Conservation (phyloP, 176 grass and related monocot genomes). For the Hyparrhenia diplandra region DNA sequence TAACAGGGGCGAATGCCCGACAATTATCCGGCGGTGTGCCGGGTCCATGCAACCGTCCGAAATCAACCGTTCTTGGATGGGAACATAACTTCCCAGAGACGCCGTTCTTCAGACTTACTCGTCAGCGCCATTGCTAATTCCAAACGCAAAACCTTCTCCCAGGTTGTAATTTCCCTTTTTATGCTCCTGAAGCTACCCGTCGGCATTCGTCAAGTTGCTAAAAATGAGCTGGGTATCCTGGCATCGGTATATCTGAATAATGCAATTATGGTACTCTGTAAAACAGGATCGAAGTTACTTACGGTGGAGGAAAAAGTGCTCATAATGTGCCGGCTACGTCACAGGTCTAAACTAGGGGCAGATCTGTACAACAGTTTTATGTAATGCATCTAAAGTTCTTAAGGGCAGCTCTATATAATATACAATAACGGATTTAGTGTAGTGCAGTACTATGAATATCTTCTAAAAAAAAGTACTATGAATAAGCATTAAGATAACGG, state of each 20-base stretch:
- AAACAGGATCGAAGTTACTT: neutral
- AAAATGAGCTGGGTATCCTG: neutral
- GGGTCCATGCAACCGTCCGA: neutral
- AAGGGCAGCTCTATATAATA: too few relatives aligned
- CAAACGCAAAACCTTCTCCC: conserved; percentile 13
- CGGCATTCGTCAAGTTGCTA: neutral
- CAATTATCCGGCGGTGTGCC: neutral
- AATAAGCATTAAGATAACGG: too few relatives aligned
- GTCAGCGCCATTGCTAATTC: neutral
- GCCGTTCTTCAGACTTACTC: neutral
- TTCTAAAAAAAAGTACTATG: too few relatives aligned
- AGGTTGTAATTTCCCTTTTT: neutral
- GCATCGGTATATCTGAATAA: neutral
- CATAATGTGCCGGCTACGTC: neutral
- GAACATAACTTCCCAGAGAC: neutral
- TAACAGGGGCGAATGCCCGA: neutral
- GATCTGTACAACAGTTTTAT: neutral
- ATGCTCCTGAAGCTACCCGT: neutral
- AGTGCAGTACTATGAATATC: too few relatives aligned
- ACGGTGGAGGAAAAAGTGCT: too few relatives aligned
- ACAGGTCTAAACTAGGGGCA: neutral
- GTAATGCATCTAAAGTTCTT: neutral
- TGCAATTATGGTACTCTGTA: neutral
- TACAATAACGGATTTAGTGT: too few relatives aligned
- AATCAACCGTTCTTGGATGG: neutral